Conservation (phyloP, 2,329 filamentous ascomycete species). For the Alternaria brassicicola region DNA sequence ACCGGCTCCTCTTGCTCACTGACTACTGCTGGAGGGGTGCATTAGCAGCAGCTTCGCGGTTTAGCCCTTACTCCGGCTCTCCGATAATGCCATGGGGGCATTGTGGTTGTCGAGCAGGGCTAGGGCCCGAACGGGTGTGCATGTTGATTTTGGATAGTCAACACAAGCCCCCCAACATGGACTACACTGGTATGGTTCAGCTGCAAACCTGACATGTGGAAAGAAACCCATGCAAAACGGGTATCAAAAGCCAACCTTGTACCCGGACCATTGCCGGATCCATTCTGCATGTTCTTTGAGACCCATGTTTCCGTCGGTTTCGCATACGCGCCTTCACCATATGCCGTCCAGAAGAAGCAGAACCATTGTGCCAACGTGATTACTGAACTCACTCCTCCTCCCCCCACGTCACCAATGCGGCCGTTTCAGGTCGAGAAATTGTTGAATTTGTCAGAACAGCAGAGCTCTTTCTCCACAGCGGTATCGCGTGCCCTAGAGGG, state of each 20-base stretch:
- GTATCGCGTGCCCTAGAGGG: neutral
- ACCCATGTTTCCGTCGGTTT: slow-evolving; percentile 9
- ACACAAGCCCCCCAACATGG: neutral
- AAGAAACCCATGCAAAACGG: slow-evolving; percentile 5
- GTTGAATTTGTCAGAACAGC: neutral
- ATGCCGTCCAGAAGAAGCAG: slow-evolving; percentile 5
- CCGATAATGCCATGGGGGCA: slow-evolving; percentile 7
- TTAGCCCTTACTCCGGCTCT: slow-evolving; percentile 6
- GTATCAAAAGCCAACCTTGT: slow-evolving; percentile 2
- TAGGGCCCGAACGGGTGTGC: neutral
- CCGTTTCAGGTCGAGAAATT: slow-evolving; percentile 4
- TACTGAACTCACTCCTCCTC: slow-evolving; percentile 1
- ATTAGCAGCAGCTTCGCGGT: slow-evolving; percentile 3
- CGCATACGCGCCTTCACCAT: slow-evolving; percentile 3
- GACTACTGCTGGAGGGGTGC: neutral
- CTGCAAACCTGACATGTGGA: neutral
- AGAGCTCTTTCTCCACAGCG: neutral
- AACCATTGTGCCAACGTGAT: neutral
- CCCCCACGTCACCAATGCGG: slow-evolving; percentile 1
- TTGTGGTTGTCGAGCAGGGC: slow-evolving; percentile 1
- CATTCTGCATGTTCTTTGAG: slow-evolving; percentile 9
- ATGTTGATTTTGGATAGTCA: slow-evolving; percentile 5
- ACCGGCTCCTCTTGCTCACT: slow-evolving; percentile 22
- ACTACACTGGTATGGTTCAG: neutral
- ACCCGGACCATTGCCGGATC: neutral